Evolutionary conservation across 1,139 yeast genomes (phyloP), one percentile per base, ranked within the genome.

Genomic region (Maudiozyma humilis): DNA sequence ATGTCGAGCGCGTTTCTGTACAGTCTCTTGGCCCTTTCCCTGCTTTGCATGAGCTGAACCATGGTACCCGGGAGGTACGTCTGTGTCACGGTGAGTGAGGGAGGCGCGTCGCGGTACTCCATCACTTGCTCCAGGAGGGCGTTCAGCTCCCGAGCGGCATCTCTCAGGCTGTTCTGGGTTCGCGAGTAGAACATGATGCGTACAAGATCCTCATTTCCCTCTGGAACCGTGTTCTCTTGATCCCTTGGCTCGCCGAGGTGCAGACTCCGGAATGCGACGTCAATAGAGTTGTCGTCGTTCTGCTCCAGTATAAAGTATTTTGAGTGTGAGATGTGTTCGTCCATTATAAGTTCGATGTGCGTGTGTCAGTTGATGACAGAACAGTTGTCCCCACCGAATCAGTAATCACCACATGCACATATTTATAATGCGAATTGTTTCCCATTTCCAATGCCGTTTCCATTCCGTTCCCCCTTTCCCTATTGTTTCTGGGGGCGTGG

Each of bases 21-120:
- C 6, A 50, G 15, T 32, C 57, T 45, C 41, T 47, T 53, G 2
- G 57, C 57, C 15, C 46, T 42, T 32, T 54, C 54, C 15, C 55
- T 44, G 30, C 48, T 50, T 23, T 46, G 48, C 47, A 53, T 42
- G 19, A 53, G 39, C 8, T 43, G 36, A 1, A 46, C 53, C 52
- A 54, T 46, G 16, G 51, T 38, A 6, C 44, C 27, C 1, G 56
- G 53, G 27, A 53, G 23, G 16, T 36, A 44, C 4, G 41, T n/a
- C 7, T 40, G 36, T 8, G 40, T 32, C 3, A 36, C 36, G 7
- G 44, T 42, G 10, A 36, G 20, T 2, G 52, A 41, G 4, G 41
- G 42, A 13, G 47, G 48, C 4, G 43, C 32, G 13, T 36, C 42
- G 15, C 41, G 43, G 20, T 42, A 46, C 16, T 27, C 29, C 30